These are phyloP conservation scores for Pulveroboletus sp. DNA, from an alignment of 768 basidiomycete genomes.

Conservation along the genomic window DNA sequence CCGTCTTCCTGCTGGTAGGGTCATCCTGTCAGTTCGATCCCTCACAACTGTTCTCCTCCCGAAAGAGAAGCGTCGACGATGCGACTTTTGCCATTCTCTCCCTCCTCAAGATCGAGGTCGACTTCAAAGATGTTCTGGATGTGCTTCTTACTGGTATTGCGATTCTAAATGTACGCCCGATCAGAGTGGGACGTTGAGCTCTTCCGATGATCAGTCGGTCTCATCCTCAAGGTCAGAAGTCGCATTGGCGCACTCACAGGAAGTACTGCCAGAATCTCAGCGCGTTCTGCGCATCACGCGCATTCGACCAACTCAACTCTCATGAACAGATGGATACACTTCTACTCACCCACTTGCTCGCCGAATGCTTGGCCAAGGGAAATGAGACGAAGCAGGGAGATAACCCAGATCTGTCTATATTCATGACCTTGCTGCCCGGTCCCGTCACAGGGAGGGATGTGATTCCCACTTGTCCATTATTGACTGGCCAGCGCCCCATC, in stretches of 20 bases:
- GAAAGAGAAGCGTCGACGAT: constrained; percentile 58
- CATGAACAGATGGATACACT: constrained; percentile 60
- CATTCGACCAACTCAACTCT: constrained; percentile 45
- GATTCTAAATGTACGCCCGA: constrained; percentile 50
- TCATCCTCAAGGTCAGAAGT: constrained; percentile 52
- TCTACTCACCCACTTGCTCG: constrained; percentile 60
- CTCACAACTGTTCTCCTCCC: constrained; percentile 49
- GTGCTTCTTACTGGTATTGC: constrained; percentile 74
- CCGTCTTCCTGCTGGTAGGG: constrained; percentile 41
- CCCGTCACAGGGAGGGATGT: constrained; percentile 24
- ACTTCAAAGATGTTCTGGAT: constrained; percentile 60
- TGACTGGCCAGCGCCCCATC: constrained; percentile 25
- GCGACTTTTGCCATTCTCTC: constrained; percentile 57
- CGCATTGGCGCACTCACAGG: constrained; percentile 65
- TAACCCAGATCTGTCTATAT: constrained; percentile 30
- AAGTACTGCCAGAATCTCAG: constrained; percentile 62
- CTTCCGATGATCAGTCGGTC: constrained; percentile 8
- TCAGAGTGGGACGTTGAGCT: constrained; percentile 3
- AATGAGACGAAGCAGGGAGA: constrained; percentile 10
- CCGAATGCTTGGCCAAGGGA: constrained; percentile 29
- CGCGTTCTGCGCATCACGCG: constrained; percentile 41
- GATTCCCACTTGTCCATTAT: constrained; percentile 34
- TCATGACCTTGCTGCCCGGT: constrained; percentile 46
- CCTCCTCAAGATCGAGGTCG: constrained; percentile 22
- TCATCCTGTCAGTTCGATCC: constrained; percentile 43